These are phyloP conservation scores for Penicillium sp. DNA, from an alignment of 2,329 filamentous ascomycete genomes.

Conservation along the genomic window DNA sequence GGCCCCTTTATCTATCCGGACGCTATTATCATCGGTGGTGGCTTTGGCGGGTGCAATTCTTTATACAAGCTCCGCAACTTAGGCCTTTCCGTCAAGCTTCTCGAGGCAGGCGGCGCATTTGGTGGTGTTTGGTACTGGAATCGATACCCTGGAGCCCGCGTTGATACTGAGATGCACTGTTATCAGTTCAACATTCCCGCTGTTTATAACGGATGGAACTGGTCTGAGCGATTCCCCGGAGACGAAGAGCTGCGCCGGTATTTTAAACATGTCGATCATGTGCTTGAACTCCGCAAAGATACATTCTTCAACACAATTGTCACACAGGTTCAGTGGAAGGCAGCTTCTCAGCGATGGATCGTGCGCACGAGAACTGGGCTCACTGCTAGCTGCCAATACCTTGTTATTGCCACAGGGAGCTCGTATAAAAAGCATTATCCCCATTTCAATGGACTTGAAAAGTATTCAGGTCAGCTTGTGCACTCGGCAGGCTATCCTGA, in stretches of 20 bases:
- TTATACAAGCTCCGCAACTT: conserved; percentile 40
- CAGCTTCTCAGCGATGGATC: conserved; percentile 40
- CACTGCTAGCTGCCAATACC: conserved; percentile 40
- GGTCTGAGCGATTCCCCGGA: conserved; percentile 33
- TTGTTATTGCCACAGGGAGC: conserved; percentile 48
- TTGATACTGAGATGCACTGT: conserved; percentile 49
- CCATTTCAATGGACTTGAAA: conserved; percentile 33
- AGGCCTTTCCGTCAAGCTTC: conserved; percentile 37
- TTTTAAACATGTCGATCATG: conserved; percentile 48
- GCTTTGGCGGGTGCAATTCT: conserved; percentile 38
- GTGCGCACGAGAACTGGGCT: conserved; percentile 45
- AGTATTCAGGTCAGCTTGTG: conserved; percentile 51
- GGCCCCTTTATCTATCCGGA: conserved; percentile 22
- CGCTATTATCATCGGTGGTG: conserved; percentile 42
- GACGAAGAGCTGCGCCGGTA: conserved; percentile 45
- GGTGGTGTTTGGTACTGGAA: conserved; percentile 51
- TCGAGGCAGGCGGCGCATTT: conserved; percentile 39
- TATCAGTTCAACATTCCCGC: conserved; percentile 56
- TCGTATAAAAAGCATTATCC: conserved; percentile 37
- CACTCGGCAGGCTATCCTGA: conserved; percentile 55
- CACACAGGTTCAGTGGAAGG: conserved; percentile 41
- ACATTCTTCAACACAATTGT: conserved; percentile 47
- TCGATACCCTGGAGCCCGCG: conserved; percentile 44
- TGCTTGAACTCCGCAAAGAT: conserved; percentile 45
- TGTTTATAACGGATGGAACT: conserved; percentile 48